Evolutionary conservation across 768 basidiomycete species (phyloP), one percentile per base, ranked within the genome.

Genomic region (Rhodotorula kratochvilovae): DNA sequence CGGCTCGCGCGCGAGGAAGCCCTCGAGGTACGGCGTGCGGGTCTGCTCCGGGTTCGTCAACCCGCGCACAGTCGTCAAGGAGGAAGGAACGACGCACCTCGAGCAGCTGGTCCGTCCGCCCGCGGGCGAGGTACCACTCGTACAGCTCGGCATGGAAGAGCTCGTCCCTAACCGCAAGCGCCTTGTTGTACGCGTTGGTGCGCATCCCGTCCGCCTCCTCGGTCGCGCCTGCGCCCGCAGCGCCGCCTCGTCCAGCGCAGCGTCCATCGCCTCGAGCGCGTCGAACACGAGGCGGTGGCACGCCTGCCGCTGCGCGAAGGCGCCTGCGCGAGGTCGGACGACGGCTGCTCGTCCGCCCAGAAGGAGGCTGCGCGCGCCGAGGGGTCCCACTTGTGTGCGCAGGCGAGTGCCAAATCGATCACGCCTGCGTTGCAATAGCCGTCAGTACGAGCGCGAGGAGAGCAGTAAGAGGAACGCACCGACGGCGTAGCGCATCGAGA

Each of bases 111-210:
- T 97, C 92, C 33, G 91, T 89, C 75, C 91, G 83, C 10, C 88
- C 86, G 43, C 87, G 86, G 39, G 82, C 82, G 55, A 96, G 89
- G 60, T 94, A 83, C 96, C 96, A 98, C 76, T 96, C 92, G 78
- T 99, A 99, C 68, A 99, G 80, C 27, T 87, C 88, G 43, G 89
- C 92, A 81, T 98, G 93, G 82, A 98, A 97, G 82, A 94, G 86
- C 76, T 92, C 89, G 79, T 98, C 96, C 43, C 89, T 86, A 76
- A 88, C 88, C 12, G 86, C 83, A 67, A 97, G 89, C 2, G 92
- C 91, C 67, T 93, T 84, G 46, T 89, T 87, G 79, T 93, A 96
- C 0, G 93, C 92, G 78, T 90, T 89, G 59, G 84, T 85, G 63
- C 90, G 86, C n/a, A 90, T 86, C 21, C 86, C 83, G 71, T 91